Evolutionary conservation across 2,329 filamentous ascomycete genomes (phyloP), one percentile per base, ranked within the genome.

Genomic region (Fusarium odoratissimum): DNA sequence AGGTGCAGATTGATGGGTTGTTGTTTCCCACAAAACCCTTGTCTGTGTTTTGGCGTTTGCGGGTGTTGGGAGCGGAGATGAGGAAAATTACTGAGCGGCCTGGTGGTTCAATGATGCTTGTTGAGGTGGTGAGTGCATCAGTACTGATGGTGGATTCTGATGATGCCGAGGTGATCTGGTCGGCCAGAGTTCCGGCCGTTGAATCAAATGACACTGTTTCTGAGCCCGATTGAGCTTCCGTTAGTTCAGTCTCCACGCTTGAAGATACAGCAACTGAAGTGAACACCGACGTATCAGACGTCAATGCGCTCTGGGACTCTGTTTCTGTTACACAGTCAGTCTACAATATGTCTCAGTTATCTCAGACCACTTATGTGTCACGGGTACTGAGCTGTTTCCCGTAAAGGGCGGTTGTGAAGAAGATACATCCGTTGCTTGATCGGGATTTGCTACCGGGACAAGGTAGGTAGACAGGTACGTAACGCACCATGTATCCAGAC

Each of bases 381-480:
- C 33, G 1, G 41, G 14, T 4, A 35, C 14, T 12, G 52, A 48
- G 8, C 28, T 59, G 21, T 61, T 61, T 45, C 25, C 13, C 16
- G 16, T 31, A 25, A 61, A 57, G 0, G 49, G 57, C 19, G 49
- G 59, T 5, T 17, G 19, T 14, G 25, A 7, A 23, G 58, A 56
- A 23, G 60, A 28, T 8, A 16, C 16, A 23, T n/a, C 46, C 17
- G 33, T 52, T 52, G 33, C 9, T 28, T 12, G 14, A 23, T 8
- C 9, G 12, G 40, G 25, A 40, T 25, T 60, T 17, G 21, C 17
- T 16, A 46, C 37, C 6, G 42, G 56, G 13, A 46, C 45, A 45
- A 64, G 25, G 11, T 61, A 64, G 21, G 56, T 61, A 28, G 56
- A 61, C 4, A 64, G 17, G 31, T 61, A 64, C 8, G 55, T 52